Conservation (phyloP, 2,329 filamentous ascomycete species). For the Tolypocladium ophioglossoides region DNA sequence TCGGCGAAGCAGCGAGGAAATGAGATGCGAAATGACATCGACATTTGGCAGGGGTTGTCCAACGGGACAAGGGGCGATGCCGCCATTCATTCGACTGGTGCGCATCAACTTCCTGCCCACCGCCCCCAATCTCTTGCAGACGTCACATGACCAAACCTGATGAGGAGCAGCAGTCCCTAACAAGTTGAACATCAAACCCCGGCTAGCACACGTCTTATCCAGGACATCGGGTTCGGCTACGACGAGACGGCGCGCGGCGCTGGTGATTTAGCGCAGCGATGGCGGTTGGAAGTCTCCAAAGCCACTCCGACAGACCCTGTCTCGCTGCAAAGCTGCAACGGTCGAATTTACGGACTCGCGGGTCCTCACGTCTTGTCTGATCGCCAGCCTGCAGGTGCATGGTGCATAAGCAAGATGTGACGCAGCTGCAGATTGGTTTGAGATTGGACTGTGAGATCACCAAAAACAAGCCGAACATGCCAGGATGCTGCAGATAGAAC, state of each 20-base stretch:
- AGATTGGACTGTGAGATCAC: slow-evolving; percentile 2
- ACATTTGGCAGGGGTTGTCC: not conserved
- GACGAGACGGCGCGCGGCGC: not conserved
- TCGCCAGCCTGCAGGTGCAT: slow-evolving; percentile 4
- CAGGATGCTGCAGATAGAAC: not conserved
- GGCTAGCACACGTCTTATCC: not conserved
- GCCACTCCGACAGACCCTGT: not conserved
- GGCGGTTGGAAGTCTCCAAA: not conserved
- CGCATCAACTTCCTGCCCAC: not conserved
- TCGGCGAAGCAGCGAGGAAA: slow-evolving; percentile 5
- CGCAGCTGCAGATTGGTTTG: slow-evolving; percentile 3
- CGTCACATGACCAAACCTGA: not conserved
- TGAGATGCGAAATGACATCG: slow-evolving; percentile 8
- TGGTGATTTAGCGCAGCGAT: not conserved
- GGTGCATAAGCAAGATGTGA: slow-evolving; percentile 6
- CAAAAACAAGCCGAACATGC: not conserved
- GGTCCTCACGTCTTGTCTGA: not conserved
- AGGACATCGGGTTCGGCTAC: not conserved
- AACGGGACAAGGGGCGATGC: not conserved
- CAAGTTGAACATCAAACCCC: not conserved
- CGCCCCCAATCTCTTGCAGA: not conserved
- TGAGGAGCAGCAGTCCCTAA: not conserved
- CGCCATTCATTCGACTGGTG: not conserved
- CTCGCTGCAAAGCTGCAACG: not conserved
- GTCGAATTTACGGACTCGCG: not conserved